These are phyloP conservation scores for Thymus quinquecostatus DNA, from an alignment of 257 asterid species.

Conservation along the genomic window DNA sequence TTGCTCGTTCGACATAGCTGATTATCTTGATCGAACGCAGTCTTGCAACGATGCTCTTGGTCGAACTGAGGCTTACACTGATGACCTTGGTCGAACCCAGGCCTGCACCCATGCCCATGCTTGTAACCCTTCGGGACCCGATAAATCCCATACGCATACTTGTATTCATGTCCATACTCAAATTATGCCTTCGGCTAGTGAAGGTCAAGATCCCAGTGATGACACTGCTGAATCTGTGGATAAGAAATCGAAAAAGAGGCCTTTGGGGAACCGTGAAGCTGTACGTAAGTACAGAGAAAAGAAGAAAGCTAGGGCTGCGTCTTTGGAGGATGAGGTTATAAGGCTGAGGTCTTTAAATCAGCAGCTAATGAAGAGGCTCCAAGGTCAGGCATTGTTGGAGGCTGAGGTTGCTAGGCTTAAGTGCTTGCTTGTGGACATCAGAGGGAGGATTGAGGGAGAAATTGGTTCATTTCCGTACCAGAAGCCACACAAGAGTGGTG, in stretches of 20 bases:
- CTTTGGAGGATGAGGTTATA: constrained; percentile 84
- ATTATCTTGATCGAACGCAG: constrained; percentile 51
- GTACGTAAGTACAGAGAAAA: constrained; percentile 95
- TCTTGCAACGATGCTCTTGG: constrained; percentile 58
- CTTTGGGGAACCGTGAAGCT: constrained; percentile 93
- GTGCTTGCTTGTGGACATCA: constrained; percentile 91
- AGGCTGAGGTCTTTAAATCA: constrained; percentile 79
- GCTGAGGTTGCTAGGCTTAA: constrained; percentile 92
- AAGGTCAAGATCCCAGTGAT: constrained; percentile 65
- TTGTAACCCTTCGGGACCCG: constrained; percentile 93
- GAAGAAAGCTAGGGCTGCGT: constrained; percentile 91
- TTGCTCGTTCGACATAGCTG: constrained; percentile 64
- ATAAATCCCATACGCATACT: constrained; percentile 77
- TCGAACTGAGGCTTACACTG: constrained; percentile 55
- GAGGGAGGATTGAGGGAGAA: constrained; percentile 98
- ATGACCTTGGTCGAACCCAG: constrained; percentile 59
- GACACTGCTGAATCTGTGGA: constrained; percentile 92
- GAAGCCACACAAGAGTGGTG: constrained; percentile 62
- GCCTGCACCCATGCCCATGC: constrained; percentile 96
- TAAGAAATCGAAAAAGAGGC: constrained; percentile 69
- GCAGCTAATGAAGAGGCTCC: constrained; percentile 87
- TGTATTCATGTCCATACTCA: constrained; percentile 97
- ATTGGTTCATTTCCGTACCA: constrained; percentile 96
- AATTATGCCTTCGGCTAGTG: constrained; percentile 69
- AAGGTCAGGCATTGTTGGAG: constrained; percentile 83